phyloP scores from a whole-genome alignment of 208 protist genomes.

The Angomonas deanei region DNA sequence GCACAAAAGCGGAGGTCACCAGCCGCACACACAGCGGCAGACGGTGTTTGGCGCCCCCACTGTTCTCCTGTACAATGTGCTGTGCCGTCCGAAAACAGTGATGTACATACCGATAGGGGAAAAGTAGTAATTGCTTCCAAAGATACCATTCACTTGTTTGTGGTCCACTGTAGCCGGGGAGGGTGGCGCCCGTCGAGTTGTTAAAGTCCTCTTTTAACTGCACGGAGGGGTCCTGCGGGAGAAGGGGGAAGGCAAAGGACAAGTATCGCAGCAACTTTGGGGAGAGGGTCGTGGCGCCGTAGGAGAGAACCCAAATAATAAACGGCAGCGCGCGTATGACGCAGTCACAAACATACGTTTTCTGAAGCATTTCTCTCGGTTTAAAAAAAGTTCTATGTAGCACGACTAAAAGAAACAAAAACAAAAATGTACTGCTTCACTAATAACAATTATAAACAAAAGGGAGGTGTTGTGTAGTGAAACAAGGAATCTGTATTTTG shows the following conservation, averaged over 20 bases:
- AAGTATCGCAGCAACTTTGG: neutral
- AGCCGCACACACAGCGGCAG: neutral
- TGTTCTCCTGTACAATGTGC: neutral
- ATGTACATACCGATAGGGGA: neutral
- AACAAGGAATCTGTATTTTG: no score
- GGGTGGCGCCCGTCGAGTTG: neutral
- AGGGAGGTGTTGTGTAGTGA: no score
- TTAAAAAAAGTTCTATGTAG: no score
- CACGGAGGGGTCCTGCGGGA: neutral
- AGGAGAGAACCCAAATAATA: neutral
- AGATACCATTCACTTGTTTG: neutral
- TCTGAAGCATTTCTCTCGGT: no score
- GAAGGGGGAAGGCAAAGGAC: neutral
- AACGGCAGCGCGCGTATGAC: neutral
- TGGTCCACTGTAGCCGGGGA: neutral
- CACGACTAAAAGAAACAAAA: no score
- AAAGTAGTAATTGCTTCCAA: neutral
- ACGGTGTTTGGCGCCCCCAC: neutral
- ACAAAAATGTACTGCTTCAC: no score
- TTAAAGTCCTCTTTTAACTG: neutral
- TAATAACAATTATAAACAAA: no score
- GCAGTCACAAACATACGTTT: neutral
- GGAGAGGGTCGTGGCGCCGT: neutral
- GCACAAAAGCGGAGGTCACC: constrained; percentile 10
- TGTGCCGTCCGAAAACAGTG: neutral